A percentile compares a stretch with the other conserved stretches of the same genome.
Evolutionary conservation across 495 filamentous ascomycete species (phyloP).

Genomic region (Xylaria venustula): DNA sequence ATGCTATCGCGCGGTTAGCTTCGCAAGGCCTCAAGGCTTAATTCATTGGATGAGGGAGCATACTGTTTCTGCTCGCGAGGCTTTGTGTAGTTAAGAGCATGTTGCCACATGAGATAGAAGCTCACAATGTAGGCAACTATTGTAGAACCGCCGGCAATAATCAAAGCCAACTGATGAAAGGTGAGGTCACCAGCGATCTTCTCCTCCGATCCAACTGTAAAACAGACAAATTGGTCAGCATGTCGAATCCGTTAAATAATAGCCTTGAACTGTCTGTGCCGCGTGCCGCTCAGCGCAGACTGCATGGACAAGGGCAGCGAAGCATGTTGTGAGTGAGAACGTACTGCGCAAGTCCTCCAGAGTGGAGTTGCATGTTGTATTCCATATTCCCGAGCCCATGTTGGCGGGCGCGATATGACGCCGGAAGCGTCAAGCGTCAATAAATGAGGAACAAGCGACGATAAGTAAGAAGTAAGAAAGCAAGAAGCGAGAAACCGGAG

Average conservation of each 20-base stretch:
- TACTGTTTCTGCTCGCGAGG: slow-evolving; percentile 80
- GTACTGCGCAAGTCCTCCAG: slow-evolving; percentile 56
- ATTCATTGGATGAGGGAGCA: slow-evolving; percentile 20
- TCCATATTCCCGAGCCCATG: slow-evolving; percentile 17
- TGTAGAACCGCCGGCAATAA: slow-evolving; percentile 54
- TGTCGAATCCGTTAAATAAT: neutral
- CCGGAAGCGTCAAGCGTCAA: neutral
- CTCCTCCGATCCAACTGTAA: slow-evolving; percentile 36
- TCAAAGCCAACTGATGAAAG: slow-evolving; percentile 55
- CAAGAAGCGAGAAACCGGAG: no score
- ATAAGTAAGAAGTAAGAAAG: no score
- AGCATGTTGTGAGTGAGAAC: slow-evolving; percentile 26
- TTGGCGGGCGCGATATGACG: slow-evolving; percentile 1
- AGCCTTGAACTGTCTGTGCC: slow-evolving; percentile 10
- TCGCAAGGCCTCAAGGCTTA: neutral
- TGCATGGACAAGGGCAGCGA: slow-evolving; percentile 11
- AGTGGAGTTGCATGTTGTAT: slow-evolving; percentile 52
- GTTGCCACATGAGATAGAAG: slow-evolving; percentile 66
- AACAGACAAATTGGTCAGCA: slow-evolving; percentile 23
- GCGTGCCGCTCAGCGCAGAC: slow-evolving; percentile 23
- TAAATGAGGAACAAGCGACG: no score
- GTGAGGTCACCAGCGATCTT: slow-evolving; percentile 46
- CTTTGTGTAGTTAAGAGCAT: slow-evolving; percentile 81
- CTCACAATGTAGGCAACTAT: slow-evolving; percentile 56
- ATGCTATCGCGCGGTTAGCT: slow-evolving; percentile 50